Conservation (phyloP, 1,139 yeast genomes). For the Blastobotrys proliferans region DNA sequence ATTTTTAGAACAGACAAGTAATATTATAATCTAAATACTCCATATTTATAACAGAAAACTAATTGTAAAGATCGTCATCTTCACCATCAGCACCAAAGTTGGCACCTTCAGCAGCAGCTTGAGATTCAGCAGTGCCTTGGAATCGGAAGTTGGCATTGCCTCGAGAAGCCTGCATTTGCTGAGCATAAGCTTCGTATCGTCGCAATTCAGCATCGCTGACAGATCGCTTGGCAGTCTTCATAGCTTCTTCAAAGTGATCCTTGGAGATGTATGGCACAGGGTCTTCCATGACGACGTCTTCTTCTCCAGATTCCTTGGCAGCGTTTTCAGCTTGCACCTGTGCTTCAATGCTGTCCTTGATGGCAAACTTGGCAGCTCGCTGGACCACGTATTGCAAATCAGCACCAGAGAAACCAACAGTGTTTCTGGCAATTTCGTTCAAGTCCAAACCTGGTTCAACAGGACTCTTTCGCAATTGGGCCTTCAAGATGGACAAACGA, state of each 20-base stretch:
- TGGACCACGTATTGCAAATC: constrained; percentile 96
- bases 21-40: too few relatives aligned
- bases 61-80: constrained; percentile 92
- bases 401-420: constrained; percentile 98
- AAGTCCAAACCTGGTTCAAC: constrained; percentile 94
- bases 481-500: constrained; percentile 85
- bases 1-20: too few relatives aligned
- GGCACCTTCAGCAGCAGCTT: constrained; percentile 38
- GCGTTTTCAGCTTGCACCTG: constrained; percentile 44
- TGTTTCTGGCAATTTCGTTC: constrained; percentile 82
- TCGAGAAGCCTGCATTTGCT: constrained; percentile 91
- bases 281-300: constrained; percentile 64
- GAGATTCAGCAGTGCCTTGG: constrained; percentile 30
- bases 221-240: constrained; percentile 98
- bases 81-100: constrained; percentile 74
- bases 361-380: constrained; percentile 98
- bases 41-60: too few relatives aligned
- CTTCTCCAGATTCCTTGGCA: constrained; percentile 44
- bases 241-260: constrained; percentile 95
- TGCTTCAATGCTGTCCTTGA: constrained; percentile 95
- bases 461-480: constrained; percentile 98
- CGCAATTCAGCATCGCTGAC: constrained; percentile 97
- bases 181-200: constrained; percentile 98
- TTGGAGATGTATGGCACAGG: constrained; percentile 95
- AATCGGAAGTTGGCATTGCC: constrained; percentile 56